Base-by-base conservation (phyloP, 2,329 filamentous ascomycete genomes). In the Calcarisporium arbuscula region DNA sequence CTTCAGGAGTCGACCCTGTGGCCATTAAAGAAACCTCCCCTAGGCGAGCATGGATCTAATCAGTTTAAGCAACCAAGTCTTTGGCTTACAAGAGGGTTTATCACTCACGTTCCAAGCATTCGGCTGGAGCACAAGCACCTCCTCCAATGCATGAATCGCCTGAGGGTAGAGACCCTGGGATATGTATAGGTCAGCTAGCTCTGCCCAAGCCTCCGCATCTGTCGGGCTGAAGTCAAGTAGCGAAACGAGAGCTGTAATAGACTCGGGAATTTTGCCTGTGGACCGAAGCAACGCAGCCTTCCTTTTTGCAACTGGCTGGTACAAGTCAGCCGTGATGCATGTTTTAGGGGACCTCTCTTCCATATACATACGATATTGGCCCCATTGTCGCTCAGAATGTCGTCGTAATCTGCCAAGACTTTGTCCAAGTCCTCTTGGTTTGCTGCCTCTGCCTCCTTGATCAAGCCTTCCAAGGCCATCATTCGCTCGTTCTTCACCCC, bases 161-260 rank as follows among this genome's bases (percentile, higher is more conserved):
- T 96, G 90, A 11, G 80, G 65, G 52, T 84, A 87, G 49, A 90
- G 62, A 1, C 83, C 86, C 53, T 90, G 83, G 15, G 72, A 71
- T 19, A 88, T 70, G 60, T 98, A 96, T 41, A 95, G 64, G 54
- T 95, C 87, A 34, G 85, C 78, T 47, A 96, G 69, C 64, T 98
- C 92, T 34, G 86, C 77, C 92, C 92, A 98, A 8, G 85, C 81
- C 65, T 98, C 92, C 6, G 82, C 80, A 63, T 98, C 92, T 2
- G 85, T 95, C 3, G 92, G 89, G 35, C 81, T 84, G 41, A 82
- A 80, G 53, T 94, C 84, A 30, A 98, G 66, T 19, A 96, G 70
- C 37, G 80, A 72, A 42, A 80, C 78, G 38, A 96, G 63, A 19
- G 82, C 79, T 20, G 76, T 64, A 28, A 89, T 83, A 1, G 92